These are phyloP conservation scores for Elongisporangium prolatum DNA, from an alignment of 352 stramenopile species.

Conservation along the genomic window DNA sequence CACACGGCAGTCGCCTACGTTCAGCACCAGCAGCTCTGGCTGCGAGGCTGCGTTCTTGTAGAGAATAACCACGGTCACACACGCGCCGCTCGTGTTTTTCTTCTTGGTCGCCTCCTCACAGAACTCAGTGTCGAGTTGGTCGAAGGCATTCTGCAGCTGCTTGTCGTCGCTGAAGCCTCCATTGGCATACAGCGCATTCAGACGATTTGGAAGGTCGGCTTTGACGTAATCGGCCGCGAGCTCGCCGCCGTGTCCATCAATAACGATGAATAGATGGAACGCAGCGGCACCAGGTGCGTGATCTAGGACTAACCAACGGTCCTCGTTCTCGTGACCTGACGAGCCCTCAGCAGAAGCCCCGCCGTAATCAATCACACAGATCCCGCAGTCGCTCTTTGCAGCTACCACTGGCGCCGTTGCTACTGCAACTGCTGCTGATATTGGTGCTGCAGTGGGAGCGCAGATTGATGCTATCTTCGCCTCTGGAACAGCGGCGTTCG, in stretches of 20 bases:
- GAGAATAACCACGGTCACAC: conserved; percentile 51
- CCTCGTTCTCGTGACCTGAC: conserved; percentile 64
- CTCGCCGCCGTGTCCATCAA: conserved; percentile 69
- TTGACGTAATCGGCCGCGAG: conserved; percentile 58
- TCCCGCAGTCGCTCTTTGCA: not conserved
- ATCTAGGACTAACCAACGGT: conserved; percentile 36
- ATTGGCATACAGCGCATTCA: conserved; percentile 36
- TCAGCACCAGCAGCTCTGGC: conserved; percentile 50
- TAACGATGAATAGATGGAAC: conserved; percentile 66
- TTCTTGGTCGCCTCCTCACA: conserved; percentile 23
- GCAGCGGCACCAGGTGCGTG: conserved; percentile 23
- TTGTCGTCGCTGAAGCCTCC: conserved; percentile 18
- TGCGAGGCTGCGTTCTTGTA: conserved; percentile 33
- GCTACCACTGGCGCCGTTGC: not conserved
- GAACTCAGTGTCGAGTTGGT: conserved; percentile 43
- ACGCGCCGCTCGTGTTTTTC: conserved; percentile 64
- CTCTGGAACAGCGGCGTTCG: not conserved
- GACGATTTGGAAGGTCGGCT: conserved; percentile 29
- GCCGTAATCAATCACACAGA: conserved; percentile 33
- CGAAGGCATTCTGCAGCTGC: conserved; percentile 22
- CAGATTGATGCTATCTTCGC: not conserved
- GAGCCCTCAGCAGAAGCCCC: conserved; percentile 36
- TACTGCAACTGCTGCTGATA: not conserved
- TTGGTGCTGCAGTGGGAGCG: not conserved
- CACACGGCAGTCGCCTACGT: conserved; percentile 67